Percentiles rank a stretch among this genome's conserved stretches.
Conservation (phyloP, 1,139 yeast genomes). For the Pichiaceae sp. region DNA sequence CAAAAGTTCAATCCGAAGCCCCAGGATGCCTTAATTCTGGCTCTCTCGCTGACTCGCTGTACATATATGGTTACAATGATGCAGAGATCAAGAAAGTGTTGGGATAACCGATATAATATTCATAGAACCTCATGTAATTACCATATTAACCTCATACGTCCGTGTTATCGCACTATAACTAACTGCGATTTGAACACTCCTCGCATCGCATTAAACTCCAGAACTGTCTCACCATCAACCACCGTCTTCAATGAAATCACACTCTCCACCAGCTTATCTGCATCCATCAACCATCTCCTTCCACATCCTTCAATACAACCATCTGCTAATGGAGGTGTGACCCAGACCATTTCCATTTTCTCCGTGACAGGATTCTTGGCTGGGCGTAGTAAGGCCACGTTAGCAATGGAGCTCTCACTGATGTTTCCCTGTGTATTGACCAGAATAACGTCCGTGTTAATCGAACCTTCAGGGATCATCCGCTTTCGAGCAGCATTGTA, state of each 20-base stretch:
- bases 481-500: constrained; percentile 58
- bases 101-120: background rate
- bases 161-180: background rate
- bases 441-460: constrained; percentile 61
- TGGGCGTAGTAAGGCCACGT: constrained; percentile 55
- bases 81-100: constrained; percentile 36
- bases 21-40: constrained; percentile 73
- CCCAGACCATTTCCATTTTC: constrained; percentile 42
- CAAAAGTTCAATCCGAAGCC: constrained; percentile 74
- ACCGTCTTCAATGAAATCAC: constrained; percentile 40
- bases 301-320: constrained; percentile 88
- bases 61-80: constrained; percentile 71
- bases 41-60: constrained; percentile 63
- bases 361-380: constrained; percentile 18
- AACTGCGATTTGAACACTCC: constrained; percentile 70
- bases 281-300: constrained; percentile 54
- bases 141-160: background rate
- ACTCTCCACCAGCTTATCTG: constrained; percentile 45
- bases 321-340: constrained; percentile 65
- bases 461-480: constrained; percentile 8
- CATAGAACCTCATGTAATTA: background rate
- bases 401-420: constrained; percentile 83
- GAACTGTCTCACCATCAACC: constrained; percentile 51
- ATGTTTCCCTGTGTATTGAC: constrained; percentile 51
- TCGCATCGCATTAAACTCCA: constrained; percentile 73